These are phyloP conservation scores for Pelargonium cotyledonis DNA, from an alignment of 441 rosid species.

Conservation along the genomic window DNA sequence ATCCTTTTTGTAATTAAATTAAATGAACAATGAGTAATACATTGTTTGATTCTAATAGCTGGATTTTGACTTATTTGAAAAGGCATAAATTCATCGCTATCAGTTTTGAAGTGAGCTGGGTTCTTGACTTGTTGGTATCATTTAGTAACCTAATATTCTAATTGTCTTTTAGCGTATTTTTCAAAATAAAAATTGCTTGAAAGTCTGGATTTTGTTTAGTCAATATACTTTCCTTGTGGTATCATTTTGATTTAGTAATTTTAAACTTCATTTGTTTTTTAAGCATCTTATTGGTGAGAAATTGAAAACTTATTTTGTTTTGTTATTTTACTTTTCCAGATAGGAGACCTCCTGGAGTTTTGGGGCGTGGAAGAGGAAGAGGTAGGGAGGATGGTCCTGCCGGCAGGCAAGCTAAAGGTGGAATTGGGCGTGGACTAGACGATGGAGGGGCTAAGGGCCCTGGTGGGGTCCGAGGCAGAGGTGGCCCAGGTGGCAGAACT, in stretches of 20 bases:
- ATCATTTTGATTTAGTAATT: no score
- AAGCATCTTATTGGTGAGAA: not conserved
- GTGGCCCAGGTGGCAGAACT: constrained; percentile 45
- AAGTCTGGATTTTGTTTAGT: not conserved
- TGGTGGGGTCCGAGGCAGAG: constrained; percentile 63
- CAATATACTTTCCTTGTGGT: not conserved
- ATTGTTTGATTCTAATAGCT: not conserved
- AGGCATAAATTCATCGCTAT: not conserved
- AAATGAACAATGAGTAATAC: not conserved
- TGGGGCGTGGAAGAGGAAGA: constrained; percentile 72
- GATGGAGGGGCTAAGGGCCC: constrained; percentile 48
- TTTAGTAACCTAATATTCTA: not conserved
- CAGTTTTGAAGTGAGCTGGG: not conserved
- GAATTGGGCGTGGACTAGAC: constrained; percentile 65
- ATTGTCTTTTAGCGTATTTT: not conserved
- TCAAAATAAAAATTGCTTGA: not conserved
- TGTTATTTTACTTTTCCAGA: constrained; percentile 28
- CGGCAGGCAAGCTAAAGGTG: constrained; percentile 49
- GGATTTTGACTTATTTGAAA: not conserved
- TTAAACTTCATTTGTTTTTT: no score
- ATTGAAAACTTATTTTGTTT: not conserved
- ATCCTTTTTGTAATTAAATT: not conserved
- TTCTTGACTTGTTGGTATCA: not conserved
- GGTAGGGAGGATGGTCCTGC: constrained; percentile 61
- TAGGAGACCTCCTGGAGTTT: constrained; percentile 62